Conservation (phyloP, 495 filamentous ascomycete genomes). For the Tuber borchii region DNA sequence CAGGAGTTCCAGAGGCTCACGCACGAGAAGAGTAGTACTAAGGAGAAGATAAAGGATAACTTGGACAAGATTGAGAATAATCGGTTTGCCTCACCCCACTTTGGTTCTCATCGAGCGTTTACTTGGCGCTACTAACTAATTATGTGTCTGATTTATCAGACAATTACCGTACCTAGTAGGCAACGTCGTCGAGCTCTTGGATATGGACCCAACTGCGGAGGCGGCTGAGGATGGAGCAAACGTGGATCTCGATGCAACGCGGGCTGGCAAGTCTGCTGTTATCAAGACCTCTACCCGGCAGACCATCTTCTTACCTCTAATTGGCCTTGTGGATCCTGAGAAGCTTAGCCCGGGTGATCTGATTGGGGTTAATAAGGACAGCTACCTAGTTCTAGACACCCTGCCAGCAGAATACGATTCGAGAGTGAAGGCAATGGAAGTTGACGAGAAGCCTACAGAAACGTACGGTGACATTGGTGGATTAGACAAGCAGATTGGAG, state of each 20-base stretch:
- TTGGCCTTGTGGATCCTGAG: conserved; percentile 91
- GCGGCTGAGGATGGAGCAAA: conserved; percentile 96
- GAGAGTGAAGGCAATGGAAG: conserved; percentile 99
- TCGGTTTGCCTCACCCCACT: conserved; percentile 54
- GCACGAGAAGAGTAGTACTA: conserved; percentile 91
- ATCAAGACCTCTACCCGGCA: conserved; percentile 99
- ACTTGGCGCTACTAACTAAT: conserved; percentile 8
- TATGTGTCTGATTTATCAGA: conserved; percentile 47
- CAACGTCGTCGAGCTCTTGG: conserved; percentile 93
- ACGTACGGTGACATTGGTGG: conserved; percentile 98
- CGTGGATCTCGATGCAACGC: conserved; percentile 93
- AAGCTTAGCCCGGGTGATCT: conserved; percentile 89
- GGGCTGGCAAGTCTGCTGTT: conserved; percentile 95
- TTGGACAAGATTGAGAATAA: conserved; percentile 98
- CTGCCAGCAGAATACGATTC: conserved; percentile 99
- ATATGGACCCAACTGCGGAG: conserved; percentile 93
- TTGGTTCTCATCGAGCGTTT: conserved; percentile 11
- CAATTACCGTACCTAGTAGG: conserved; percentile 97
- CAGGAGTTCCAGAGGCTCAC: conserved; percentile 90
- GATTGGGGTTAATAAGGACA: conserved; percentile 98
- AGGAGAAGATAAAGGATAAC: conserved; percentile 98
- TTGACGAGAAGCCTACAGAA: conserved; percentile 98
- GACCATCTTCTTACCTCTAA: conserved; percentile 97
- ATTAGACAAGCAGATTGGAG: conserved; percentile 97
- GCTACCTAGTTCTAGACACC: conserved; percentile 96